These are phyloP conservation scores for Penicillium parvum DNA, from an alignment of 495 filamentous ascomycete genomes.

Conservation along the genomic window DNA sequence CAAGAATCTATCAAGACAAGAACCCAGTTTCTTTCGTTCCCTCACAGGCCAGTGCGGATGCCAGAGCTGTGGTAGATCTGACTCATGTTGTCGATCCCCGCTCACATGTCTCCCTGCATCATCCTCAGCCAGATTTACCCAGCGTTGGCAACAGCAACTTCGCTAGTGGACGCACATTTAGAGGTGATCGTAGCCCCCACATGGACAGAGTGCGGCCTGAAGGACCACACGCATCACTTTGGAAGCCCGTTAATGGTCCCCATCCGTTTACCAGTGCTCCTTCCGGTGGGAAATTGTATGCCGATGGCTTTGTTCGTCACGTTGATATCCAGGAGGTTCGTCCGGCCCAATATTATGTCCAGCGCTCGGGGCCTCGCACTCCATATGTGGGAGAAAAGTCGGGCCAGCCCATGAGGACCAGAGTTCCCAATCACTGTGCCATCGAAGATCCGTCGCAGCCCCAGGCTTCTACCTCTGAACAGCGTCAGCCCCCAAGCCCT, in stretches of 20 bases:
- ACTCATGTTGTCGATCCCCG: conserved; percentile 12
- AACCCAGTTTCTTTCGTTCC: conserved; percentile 7
- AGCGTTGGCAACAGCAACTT: conserved; percentile 13
- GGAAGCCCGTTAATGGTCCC: conserved; percentile 14
- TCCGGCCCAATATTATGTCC: conserved; percentile 20
- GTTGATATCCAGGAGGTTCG: conserved; percentile 28
- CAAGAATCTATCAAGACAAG: conserved; percentile 16
- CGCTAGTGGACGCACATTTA: conserved; percentile 13
- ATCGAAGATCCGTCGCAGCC: conserved; percentile 12
- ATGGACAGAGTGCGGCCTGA: conserved; percentile 9
- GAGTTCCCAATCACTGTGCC: conserved; percentile 12
- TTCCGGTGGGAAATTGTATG: conserved; percentile 28
- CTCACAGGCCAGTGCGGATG: conserved; percentile 10
- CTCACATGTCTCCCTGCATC: conserved; percentile 8
- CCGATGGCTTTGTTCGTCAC: conserved; percentile 37
- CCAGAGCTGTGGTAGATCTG: conserved; percentile 16
- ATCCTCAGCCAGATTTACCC: conserved; percentile 8
- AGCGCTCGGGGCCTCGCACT: conserved; percentile 12
- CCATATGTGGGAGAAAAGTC: conserved; percentile 11
- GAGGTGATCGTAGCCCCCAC: conserved; percentile 20
- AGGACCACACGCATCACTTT: conserved; percentile 7
- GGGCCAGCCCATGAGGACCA: conserved; percentile 12
- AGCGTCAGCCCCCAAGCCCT: conserved; percentile 11
- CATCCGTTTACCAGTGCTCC: conserved; percentile 12
- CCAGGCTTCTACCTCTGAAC: conserved; percentile 8